phyloP scores from a whole-genome alignment of 2,329 filamentous ascomycete genomes.

The Ilyonectria mors-panacis region DNA sequence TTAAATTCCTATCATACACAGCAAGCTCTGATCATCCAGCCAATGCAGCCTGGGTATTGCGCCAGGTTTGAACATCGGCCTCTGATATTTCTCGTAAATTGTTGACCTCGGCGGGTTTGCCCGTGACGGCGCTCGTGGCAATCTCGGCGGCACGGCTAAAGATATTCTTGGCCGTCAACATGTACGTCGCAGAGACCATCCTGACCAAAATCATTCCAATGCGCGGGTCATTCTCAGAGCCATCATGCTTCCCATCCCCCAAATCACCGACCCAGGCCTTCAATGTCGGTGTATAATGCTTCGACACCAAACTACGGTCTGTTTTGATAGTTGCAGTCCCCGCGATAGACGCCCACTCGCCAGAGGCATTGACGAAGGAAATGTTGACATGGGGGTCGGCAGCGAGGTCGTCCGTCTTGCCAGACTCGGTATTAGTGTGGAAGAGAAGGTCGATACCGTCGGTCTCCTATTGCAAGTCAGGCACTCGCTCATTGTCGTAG shows the following conservation, averaged over 20 bases:
- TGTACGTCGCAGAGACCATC: constrained; percentile 80
- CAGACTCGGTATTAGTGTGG: constrained; percentile 91
- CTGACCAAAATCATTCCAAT: constrained; percentile 86
- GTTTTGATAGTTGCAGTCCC: constrained; percentile 79
- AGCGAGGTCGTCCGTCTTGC: constrained; percentile 87
- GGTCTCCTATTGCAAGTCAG: constrained; percentile 70
- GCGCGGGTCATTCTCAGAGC: constrained; percentile 84
- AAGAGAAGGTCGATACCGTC: constrained; percentile 88
- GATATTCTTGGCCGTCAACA: constrained; percentile 73
- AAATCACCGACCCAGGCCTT: constrained; percentile 92
- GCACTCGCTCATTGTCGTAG: background rate
- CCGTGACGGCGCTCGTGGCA: constrained; percentile 81
- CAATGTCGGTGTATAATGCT: constrained; percentile 81
- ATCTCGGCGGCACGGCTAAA: constrained; percentile 78
- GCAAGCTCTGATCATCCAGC: constrained; percentile 17
- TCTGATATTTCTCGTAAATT: constrained; percentile 81
- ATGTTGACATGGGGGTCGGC: constrained; percentile 84
- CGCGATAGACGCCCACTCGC: constrained; percentile 91
- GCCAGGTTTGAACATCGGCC: constrained; percentile 75
- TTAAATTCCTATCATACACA: constrained; percentile 41
- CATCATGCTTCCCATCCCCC: constrained; percentile 86
- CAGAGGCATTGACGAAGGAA: constrained; percentile 81
- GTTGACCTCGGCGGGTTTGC: constrained; percentile 80
- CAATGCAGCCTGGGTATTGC: constrained; percentile 41
- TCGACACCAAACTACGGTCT: constrained; percentile 77